Conservation (phyloP, 352 stramenopile genomes). For the Phytophthora nicotianae region DNA sequence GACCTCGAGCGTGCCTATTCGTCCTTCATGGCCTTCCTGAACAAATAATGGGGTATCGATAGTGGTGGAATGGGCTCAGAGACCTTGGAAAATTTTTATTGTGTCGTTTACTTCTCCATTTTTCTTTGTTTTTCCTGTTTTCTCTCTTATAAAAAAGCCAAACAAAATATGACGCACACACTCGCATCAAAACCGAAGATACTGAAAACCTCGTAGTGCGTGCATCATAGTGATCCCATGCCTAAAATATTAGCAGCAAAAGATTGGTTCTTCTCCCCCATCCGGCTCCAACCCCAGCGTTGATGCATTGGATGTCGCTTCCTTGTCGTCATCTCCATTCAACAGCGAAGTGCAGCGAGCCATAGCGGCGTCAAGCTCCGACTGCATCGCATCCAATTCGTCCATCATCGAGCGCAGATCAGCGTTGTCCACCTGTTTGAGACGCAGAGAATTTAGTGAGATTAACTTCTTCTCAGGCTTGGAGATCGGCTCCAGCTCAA, state of each 20-base stretch:
- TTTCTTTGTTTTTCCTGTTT: slow-evolving; percentile 33
- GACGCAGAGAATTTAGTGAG: slow-evolving; percentile 18
- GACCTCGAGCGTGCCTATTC: slow-evolving; percentile 96
- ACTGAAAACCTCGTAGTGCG: slow-evolving; percentile 10
- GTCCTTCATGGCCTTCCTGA: slow-evolving; percentile 93
- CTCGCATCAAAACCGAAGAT: slow-evolving; percentile 26
- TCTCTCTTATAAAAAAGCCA: slow-evolving; percentile 32
- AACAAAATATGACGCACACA: slow-evolving; percentile 27
- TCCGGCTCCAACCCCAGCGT: slow-evolving; percentile 24
- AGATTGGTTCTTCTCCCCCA: slow-evolving; percentile 36
- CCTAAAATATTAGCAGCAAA: slow-evolving; percentile 43
- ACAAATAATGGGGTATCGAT: slow-evolving; percentile 55
- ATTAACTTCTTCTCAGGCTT: slow-evolving; percentile 33
- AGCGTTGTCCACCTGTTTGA: slow-evolving; percentile 30
- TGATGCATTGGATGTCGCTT: slow-evolving; percentile 4
- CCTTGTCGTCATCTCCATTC: slow-evolving; percentile 23
- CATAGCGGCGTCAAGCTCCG: slow-evolving; percentile 43
- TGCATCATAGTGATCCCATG: slow-evolving; percentile 19
- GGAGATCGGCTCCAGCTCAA: slow-evolving; percentile 40
- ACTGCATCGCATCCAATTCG: slow-evolving; percentile 45
- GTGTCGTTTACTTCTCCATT: slow-evolving; percentile 30
- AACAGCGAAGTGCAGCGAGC: slow-evolving; percentile 35
- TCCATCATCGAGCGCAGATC: slow-evolving; percentile 47
- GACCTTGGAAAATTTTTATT: slow-evolving; percentile 35
- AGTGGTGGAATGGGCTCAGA: slow-evolving; percentile 4